phyloP scores from a whole-genome alignment of 106 monocot genomes.

The Dendrobium catenatum region DNA sequence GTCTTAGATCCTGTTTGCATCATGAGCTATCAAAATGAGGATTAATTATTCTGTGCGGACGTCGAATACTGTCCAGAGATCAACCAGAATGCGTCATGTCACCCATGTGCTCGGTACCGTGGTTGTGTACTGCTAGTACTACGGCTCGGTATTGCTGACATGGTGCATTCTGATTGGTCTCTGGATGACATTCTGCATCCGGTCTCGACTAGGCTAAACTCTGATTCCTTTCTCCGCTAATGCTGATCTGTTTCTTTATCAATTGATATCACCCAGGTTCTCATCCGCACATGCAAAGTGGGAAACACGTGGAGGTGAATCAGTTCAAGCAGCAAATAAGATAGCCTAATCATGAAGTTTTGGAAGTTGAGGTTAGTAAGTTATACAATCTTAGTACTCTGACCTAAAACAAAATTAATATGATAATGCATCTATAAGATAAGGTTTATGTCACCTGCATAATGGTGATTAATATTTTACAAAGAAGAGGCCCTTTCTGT shows the following conservation, averaged over 20 bases:
- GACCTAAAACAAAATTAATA: background rate
- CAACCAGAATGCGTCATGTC: too few relatives aligned
- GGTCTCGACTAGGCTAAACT: background rate
- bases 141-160: too few relatives aligned
- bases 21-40: too few relatives aligned
- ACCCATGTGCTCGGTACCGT: too few relatives aligned
- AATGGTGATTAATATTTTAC: background rate
- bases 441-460: background rate
- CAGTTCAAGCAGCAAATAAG: constrained; percentile 10
- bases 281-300: constrained; percentile 10
- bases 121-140: too few relatives aligned
- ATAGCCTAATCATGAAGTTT: background rate
- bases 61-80: too few relatives aligned
- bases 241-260: background rate
- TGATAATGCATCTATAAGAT: background rate
- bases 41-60: too few relatives aligned
- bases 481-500: background rate
- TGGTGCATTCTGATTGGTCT: too few relatives aligned
- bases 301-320: constrained; percentile 4
- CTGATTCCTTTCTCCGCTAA: background rate
- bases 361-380: background rate
- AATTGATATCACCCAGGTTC: background rate
- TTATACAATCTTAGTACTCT: background rate
- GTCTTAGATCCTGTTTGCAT: too few relatives aligned
- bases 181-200: too few relatives aligned